A percentile compares a stretch with the other conserved stretches of the same genome.
Conservation (phyloP, 345 rosid genomes). For the Pistacia vera region DNA sequence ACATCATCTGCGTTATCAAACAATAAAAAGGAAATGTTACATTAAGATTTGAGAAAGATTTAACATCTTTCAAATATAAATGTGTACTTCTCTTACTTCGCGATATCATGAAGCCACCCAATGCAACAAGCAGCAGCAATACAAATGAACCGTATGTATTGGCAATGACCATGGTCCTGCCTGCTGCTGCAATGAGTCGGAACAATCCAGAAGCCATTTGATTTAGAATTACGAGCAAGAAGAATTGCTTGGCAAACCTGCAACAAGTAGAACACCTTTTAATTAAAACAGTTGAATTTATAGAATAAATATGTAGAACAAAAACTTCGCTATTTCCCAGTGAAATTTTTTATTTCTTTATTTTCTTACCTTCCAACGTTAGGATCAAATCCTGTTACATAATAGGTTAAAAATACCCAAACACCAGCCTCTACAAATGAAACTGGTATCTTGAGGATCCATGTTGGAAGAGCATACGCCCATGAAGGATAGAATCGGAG, state of each 20-base stretch:
- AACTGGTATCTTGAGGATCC: conserved; percentile 79
- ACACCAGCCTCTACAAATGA: conserved; percentile 60
- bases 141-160: conserved; percentile 67
- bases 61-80: not conserved
- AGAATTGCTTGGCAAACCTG: conserved; percentile 71
- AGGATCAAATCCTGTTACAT: conserved; percentile 76
- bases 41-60: not conserved
- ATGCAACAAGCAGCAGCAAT: conserved; percentile 48
- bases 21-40: not conserved
- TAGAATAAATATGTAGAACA: not conserved
- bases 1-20: conserved; percentile 52
- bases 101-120: conserved; percentile 72
- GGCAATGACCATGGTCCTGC: conserved; percentile 70
- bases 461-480: conserved; percentile 77
- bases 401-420: conserved; percentile 69
- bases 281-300: not conserved
- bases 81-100: conserved; percentile 31
- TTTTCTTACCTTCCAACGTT: conserved; percentile 61
- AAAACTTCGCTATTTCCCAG: no score
- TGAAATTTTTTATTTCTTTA: not conserved
- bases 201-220: conserved; percentile 75
- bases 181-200: conserved; percentile 52
- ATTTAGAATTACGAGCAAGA: conserved; percentile 49
- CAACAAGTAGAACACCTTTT: conserved; percentile 1
- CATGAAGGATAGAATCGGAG: conserved; percentile 74